Evolutionary conservation across 2,329 filamentous ascomycete species (phyloP).

Genomic region (Botrytis pseudocinerea): DNA sequence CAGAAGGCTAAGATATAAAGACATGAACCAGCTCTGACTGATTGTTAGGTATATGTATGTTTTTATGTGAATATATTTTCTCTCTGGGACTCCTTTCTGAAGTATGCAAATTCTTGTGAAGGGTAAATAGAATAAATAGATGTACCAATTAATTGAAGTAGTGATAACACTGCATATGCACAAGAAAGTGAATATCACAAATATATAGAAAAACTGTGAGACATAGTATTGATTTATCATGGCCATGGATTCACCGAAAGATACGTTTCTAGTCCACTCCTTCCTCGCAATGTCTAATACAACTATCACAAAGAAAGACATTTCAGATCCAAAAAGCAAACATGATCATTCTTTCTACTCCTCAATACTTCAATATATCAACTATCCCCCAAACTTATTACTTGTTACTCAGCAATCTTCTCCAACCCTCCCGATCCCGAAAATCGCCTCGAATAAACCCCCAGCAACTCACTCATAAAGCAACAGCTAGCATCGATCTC

Average conservation of each 20-base stretch:
- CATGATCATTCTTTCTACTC: neutral
- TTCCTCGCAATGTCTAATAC: neutral
- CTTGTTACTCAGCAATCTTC: neutral
- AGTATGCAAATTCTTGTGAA: neutral
- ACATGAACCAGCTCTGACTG: neutral
- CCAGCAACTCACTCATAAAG: neutral
- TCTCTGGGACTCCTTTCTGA: neutral
- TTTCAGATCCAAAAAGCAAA: neutral
- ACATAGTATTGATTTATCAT: neutral
- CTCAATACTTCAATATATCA: neutral
- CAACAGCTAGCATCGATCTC: neutral
- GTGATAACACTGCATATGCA: neutral
- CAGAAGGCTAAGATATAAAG: neutral
- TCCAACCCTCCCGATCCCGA: neutral
- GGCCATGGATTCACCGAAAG: accelerated
- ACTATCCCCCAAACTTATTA: accelerated
- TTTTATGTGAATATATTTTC: neutral
- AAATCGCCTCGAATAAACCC: neutral
- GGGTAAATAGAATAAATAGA: neutral
- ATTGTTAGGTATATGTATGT: neutral
- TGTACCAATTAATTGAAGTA: no score
- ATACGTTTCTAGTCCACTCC: neutral
- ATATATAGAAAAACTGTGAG: neutral
- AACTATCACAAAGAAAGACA: neutral
- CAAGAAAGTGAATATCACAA: neutral